These are phyloP conservation scores for Ophiostoma quercus DNA, from an alignment of 2,329 filamentous ascomycete genomes.

Conservation along the genomic window DNA sequence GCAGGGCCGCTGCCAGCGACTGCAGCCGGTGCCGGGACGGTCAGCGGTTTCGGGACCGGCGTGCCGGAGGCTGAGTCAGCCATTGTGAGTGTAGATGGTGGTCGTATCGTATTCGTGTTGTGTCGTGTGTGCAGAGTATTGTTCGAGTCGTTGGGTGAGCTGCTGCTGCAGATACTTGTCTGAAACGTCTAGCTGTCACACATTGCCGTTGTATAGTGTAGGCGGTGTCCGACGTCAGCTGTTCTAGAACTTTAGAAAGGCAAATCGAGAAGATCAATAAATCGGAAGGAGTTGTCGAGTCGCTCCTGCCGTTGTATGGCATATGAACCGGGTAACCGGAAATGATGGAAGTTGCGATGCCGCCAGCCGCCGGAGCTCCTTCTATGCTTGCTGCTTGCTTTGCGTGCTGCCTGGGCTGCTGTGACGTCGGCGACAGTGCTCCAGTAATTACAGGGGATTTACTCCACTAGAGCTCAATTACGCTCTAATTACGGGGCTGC, in stretches of 20 bases:
- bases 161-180: not conserved
- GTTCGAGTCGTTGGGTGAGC: not conserved
- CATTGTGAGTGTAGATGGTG: slow-evolving; percentile 9
- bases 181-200: not conserved
- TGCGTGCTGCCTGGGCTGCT: not conserved
- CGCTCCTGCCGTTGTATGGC: slow-evolving; percentile 1
- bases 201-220: not conserved
- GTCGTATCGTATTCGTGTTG: not conserved
- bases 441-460: not conserved
- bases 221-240: too few species aligned
- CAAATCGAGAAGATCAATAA: not conserved
- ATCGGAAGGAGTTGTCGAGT: not conserved
- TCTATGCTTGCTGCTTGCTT: not conserved
- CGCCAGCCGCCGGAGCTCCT: not conserved
- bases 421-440: slow-evolving; percentile 11
- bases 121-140: not conserved
- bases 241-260: too few species aligned
- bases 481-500: not conserved
- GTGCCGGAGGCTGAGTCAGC: slow-evolving; percentile 19
- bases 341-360: slow-evolving; percentile 4
- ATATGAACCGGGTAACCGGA: not conserved
- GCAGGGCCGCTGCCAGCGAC: not conserved
- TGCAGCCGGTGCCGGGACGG: slow-evolving; percentile 5
- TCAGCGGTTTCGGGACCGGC: slow-evolving; percentile 19
- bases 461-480: not conserved